Conservation (phyloP, 2,329 filamentous ascomycete species). For the Scortechinia acanthostroma region DNA sequence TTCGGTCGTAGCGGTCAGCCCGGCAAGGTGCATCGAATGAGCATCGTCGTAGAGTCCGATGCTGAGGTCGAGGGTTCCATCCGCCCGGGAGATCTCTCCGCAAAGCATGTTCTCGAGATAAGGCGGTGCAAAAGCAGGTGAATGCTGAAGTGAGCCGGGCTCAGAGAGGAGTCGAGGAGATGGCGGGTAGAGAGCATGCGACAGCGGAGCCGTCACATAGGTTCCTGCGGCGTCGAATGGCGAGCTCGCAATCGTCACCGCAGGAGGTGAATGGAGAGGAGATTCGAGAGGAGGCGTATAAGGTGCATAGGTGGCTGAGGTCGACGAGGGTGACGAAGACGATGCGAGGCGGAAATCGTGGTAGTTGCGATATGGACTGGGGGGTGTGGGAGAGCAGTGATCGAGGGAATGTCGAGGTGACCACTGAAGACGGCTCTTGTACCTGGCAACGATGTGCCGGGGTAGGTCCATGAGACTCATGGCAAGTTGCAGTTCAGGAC, state of each 20-base stretch:
- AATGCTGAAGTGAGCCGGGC: not conserved
- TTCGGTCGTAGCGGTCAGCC: too few relatives aligned
- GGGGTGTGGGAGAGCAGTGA: constrained; percentile 21
- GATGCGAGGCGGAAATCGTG: constrained; percentile 20
- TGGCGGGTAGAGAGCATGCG: not conserved
- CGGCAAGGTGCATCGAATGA: too few relatives aligned
- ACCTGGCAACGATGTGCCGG: constrained; percentile 24
- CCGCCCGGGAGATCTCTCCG: not conserved
- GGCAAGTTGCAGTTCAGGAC: constrained; percentile 25
- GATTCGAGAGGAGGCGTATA: constrained; percentile 1
- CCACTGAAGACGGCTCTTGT: constrained; percentile 25
- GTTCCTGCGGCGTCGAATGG: not conserved
- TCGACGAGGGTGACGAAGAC: constrained; percentile 22
- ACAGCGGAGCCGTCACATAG: not conserved
- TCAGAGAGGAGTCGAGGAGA: not conserved
- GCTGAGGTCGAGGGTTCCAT: not conserved
- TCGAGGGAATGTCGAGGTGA: constrained; percentile 23
- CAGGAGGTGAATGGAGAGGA: not conserved
- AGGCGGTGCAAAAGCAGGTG: not conserved
- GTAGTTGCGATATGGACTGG: constrained; percentile 23
- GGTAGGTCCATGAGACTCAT: constrained; percentile 30
- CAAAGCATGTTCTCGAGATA: not conserved
- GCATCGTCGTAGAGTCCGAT: too few relatives aligned
- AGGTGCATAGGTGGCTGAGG: constrained; percentile 15
- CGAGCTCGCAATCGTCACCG: not conserved